Evolutionary conservation across 2,329 filamentous ascomycete genomes (phyloP), one percentile per base, ranked within the genome.

Genomic region (Stenocarpella maydis): DNA sequence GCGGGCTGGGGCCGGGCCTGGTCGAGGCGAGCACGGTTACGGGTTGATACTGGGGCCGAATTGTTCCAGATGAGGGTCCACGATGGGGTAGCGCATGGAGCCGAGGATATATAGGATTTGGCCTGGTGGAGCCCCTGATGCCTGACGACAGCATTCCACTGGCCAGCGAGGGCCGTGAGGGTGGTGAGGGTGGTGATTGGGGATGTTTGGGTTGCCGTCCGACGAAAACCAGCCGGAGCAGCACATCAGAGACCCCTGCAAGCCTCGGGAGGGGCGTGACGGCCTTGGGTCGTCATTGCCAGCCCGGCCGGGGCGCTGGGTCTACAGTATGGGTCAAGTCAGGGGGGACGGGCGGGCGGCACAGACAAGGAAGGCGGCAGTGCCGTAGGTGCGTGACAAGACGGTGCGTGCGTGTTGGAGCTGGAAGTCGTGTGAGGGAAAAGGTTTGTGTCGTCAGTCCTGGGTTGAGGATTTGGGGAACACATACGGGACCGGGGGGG

Each of bases 71-170:
- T 72, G 65, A 37, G 39, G 41, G 37, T 58, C 37, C 28, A 67
- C 39, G 52, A 65, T 73, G 76, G 76, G 73, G 72, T 72, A 74
- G 76, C 74, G 76, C 69, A 72, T 75, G 74, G 74, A 73, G 73
- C 77, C 78, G 78, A 79, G 78, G 75, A 78, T 79, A 79, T 79
- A 79, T 75, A 74, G 73, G 74, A 73, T 72, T 72, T 63, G 73
- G 69, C 70, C 65, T 39, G 65, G 77, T 79, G 77, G 77, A 76
- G 74, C 73, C 68, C 70, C 72, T 72, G 73, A 74, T 74, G 72
- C 69, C 73, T 71, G 72, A 72, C 71, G 71, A 74, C 75, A 74
- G 74, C 75, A 78, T 77, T 37, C 61, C 61, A 71, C 67, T 71
- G 69, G 69, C 55, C 28, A 60, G 47, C 14, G 24, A 17, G 41